Conservation (phyloP, 2,329 filamentous ascomycete species). For the Aaosphaeria arxii region DNA sequence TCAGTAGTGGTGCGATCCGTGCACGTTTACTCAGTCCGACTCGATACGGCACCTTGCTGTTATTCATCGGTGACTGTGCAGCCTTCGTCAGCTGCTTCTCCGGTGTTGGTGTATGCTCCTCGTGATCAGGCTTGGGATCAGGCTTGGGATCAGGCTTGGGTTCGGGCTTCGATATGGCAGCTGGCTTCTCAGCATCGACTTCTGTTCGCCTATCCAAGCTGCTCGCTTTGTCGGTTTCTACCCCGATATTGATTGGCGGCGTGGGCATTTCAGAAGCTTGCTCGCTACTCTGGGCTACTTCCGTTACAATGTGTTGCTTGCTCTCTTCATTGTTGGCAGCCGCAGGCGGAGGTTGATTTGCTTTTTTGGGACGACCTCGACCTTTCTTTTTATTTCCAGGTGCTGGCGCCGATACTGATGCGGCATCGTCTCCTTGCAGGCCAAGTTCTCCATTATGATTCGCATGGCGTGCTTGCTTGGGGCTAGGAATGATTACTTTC, state of each 20-base stretch:
- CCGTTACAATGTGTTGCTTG: no score
- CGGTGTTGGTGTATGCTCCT: constrained; percentile 8
- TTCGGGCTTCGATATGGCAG: no score
- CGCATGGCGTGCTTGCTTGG: constrained; percentile 1
- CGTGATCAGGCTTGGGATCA: background rate
- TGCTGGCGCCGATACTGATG: background rate
- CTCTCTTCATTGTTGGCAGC: no score
- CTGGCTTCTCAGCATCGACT: no score
- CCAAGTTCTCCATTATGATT: no score
- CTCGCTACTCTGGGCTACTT: no score
- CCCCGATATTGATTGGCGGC: no score
- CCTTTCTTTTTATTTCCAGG: constrained; percentile 22
- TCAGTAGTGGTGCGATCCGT: constrained; percentile 48
- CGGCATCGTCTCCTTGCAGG: no score
- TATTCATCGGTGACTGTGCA: constrained; percentile 22
- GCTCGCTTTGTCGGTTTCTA: no score
- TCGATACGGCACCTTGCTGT: constrained; percentile 42
- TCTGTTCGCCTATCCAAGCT: no score
- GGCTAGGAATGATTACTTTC: background rate
- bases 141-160: background rate
- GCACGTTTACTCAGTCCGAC: constrained; percentile 50
- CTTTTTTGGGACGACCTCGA: constrained; percentile 32
- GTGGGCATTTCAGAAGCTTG: no score
- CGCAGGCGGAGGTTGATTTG: background rate
- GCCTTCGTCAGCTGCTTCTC: constrained; percentile 11